A percentile compares a stretch with the other conserved stretches of the same genome.
Conservation (phyloP, 352 stramenopile genomes). For the Thraustotheca clavata region DNA sequence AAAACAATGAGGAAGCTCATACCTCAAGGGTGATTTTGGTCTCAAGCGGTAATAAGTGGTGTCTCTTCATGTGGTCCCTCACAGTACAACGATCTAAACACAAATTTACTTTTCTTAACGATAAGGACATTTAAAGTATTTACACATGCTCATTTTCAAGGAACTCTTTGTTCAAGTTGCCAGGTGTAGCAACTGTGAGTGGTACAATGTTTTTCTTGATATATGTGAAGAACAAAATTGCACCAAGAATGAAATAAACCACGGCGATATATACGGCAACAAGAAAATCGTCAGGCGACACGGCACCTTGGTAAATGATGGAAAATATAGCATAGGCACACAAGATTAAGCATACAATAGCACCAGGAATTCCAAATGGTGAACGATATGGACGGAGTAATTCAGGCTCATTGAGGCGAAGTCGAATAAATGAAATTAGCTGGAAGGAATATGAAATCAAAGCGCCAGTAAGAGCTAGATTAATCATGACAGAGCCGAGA, state of each 20-base stretch:
- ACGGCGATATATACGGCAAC: conserved; percentile 45
- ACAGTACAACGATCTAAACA: no score
- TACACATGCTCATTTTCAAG: no score
- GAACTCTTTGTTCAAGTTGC: no score
- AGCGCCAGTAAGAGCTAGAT: conserved; percentile 52
- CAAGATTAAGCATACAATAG: conserved; percentile 34
- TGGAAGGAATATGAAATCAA: conserved; percentile 59
- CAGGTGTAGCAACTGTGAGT: not conserved
- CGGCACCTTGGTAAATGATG: conserved; percentile 52
- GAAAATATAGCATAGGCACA: conserved; percentile 42
- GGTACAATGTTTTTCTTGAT: conserved; percentile 7
- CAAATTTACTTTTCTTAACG: no score
- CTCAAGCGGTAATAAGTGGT: no score
- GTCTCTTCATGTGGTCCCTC: no score
- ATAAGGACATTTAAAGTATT: no score
- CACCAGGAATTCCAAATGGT: conserved; percentile 44
- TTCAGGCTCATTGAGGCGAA: conserved; percentile 44
- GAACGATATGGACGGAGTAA: conserved; percentile 40
- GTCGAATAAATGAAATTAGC: conserved; percentile 41
- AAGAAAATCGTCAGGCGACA: conserved; percentile 45
- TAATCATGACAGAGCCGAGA: conserved; percentile 58
- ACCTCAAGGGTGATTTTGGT: no score
- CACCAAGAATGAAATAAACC: conserved; percentile 43
- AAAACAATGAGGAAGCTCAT: no score
- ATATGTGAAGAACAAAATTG: conserved; percentile 35